Evolutionary conservation across 1,284 basidiomycete genomes (phyloP), one percentile per base, ranked within the genome.

Genomic region (Leccinum griseonigrum): DNA sequence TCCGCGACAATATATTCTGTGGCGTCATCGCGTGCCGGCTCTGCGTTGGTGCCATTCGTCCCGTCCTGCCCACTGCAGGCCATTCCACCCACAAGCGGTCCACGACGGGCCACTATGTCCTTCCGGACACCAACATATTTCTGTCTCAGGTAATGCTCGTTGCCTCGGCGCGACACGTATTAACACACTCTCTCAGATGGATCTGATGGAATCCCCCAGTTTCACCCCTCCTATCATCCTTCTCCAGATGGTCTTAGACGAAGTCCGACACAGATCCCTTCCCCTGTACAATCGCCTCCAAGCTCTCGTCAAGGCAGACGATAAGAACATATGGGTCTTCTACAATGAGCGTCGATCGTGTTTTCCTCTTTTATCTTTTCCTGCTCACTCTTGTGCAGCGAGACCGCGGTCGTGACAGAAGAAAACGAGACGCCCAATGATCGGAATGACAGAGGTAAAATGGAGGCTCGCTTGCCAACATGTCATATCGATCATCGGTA

Each of bases 51-150:
- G 65, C 69, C 18, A 58, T 70, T 16, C 64, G 72, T 53, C 76
- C 79, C 31, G 74, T 76, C 54, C 81, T 87, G 26, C 87, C 85
- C 50, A 69, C 68, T 26, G 67, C 74, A 3, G 88, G 88, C 7
- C 84, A 83, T 57, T 69, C 74, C 6, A 74, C 77, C 3, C 88
- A 86, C 75, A 80, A 78, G 53, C 70, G 71, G 0, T 90, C 83
- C 70, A 79, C 83, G 0, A 72, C 80, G 59, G 88, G 91, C 0
- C 94, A 98, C 72, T 96, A 91, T 74, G 75, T 98, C 32, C 79
- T 99, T 4, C 90, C 97, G 14, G 97, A 99, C 75, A 98, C 97
- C 28, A 99, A 99, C 76, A 87, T 98, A 7, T 94, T 98, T 67
- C 81, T 99, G 11, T 87, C 94, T 48, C 95, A 98, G 81, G 83